These are phyloP conservation scores for Hypericum androsaemum DNA, from an alignment of 345 rosid genomes.

Conservation along the genomic window DNA sequence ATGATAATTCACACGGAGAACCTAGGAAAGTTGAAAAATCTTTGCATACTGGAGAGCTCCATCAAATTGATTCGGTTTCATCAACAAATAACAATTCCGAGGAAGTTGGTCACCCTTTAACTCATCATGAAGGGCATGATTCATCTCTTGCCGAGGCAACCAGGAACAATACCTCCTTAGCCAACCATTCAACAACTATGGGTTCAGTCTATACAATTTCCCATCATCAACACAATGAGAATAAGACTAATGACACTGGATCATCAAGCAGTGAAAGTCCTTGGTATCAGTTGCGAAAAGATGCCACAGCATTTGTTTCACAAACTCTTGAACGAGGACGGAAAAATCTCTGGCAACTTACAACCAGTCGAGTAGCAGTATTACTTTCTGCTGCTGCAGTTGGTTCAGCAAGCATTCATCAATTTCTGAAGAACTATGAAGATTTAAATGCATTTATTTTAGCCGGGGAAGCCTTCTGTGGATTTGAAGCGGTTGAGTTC, in stretches of 20 bases:
- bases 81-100: conserved; percentile 25
- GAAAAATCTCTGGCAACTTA: conserved; percentile 96
- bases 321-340: conserved; percentile 87
- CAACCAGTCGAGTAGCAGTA: conserved; percentile 82
- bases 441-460: conserved; percentile 76
- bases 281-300: conserved; percentile 90
- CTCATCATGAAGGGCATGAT: too few species aligned
- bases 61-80: conserved; percentile 28
- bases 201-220: conserved; percentile 18
- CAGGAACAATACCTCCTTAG: conserved; percentile 15
- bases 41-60: conserved; percentile 24
- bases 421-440: conserved; percentile 85
- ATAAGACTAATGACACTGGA: conserved; percentile 39
- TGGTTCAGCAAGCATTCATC: conserved; percentile 86
- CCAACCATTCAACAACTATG: conserved; percentile 22
- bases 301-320: conserved; percentile 74
- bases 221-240: conserved; percentile 28
- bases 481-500: conserved; percentile 82
- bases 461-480: conserved; percentile 98
- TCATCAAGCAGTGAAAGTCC: conserved; percentile 68
- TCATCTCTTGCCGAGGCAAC: conserved; percentile 32
- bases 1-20: conserved; percentile 26
- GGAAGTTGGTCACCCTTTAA: conserved; percentile 25
- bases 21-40: conserved; percentile 32
- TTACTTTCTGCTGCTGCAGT: conserved; percentile 79